Base-by-base conservation (phyloP, 352 stramenopile genomes). In the Pythium sukuiense region DNA sequence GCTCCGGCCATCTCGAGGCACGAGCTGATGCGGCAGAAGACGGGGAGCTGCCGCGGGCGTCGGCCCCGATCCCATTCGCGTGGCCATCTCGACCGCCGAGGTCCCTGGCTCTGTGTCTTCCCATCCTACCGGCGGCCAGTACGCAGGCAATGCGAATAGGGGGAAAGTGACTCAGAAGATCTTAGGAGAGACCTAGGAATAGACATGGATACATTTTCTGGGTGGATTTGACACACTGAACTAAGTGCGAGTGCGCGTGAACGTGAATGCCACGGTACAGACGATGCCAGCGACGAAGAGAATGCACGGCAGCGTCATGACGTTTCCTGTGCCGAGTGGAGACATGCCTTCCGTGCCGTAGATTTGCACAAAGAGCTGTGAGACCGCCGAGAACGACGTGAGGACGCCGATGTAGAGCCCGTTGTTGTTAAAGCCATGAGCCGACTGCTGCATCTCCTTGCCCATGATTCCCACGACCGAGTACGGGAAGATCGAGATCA, bases 381-480 rank as follows among this genome's bases (percentile, higher is more conserved):
- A 85, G n/a, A 72, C 74, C 18, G 80, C 72, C 5, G 77, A 73
- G 58, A 91, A 93, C 20, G 88, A 80, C 71, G 77, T 85, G 30
- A 93, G 73, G 24, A 93, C 77, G 14, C 80, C 82, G 14, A 89
- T 83, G 63, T 91, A 93, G 24, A 93, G 72, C 2, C 85, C 85
- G 53, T 93, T 93, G 74, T 91, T 91, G 73, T 93, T 93, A 73
- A 89, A 92, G 55, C 79, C 74, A 26, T 86, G 74, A 27, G 71
- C 59, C 5, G 83, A 86, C 33, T 80, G 81, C 58, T 88, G 82
- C 30, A 91, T 84, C 61, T 90, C 73, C 64, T 90, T 91, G 72
- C 82, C 80, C 79, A 93, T 85, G 58, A 93, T 89, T 8, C 85
- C 85, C 20, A 93, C 85, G 30, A 93, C 79, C 4, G 85, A 82